Percentiles rank a stretch among this genome's conserved stretches.
Conservation (phyloP, 2,329 filamentous ascomycete species). For the Cladosporium sp. region DNA sequence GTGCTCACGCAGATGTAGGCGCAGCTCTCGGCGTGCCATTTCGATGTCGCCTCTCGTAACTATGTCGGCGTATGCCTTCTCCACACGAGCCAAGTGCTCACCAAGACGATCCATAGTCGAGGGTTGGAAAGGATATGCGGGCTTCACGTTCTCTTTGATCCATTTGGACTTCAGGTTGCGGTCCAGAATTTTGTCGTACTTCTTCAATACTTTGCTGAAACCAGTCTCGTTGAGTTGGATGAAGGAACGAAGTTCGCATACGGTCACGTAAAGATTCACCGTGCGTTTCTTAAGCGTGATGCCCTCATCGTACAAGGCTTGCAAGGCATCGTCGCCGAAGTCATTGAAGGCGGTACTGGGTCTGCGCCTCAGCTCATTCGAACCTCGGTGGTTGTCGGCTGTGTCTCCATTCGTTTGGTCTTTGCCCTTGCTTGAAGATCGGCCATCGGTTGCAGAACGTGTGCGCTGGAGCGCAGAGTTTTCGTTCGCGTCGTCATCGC, state of each 20-base stretch:
- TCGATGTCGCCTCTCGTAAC: slow-evolving; percentile 78
- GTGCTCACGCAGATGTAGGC: slow-evolving; percentile 89
- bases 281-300: slow-evolving; percentile 93
- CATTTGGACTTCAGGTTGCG: slow-evolving; percentile 76
- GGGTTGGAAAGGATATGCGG: slow-evolving; percentile 77
- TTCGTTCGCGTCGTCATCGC: slow-evolving; percentile 64
- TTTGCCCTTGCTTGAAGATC: slow-evolving; percentile 20
- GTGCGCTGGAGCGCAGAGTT: slow-evolving; percentile 43
- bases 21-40: slow-evolving; percentile 78
- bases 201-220: slow-evolving; percentile 94
- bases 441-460: slow-evolving; percentile 25
- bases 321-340: slow-evolving; percentile 73
- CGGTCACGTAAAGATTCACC: slow-evolving; percentile 81
- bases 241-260: slow-evolving; percentile 95
- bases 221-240: slow-evolving; percentile 95
- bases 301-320: slow-evolving; percentile 66
- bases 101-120: slow-evolving; percentile 71
- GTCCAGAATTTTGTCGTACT: slow-evolving; percentile 95
- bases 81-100: slow-evolving; percentile 71
- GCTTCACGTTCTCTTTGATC: slow-evolving; percentile 70
- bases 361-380: slow-evolving; percentile 56
- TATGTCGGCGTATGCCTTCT: slow-evolving; percentile 75
- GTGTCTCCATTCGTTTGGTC: slow-evolving; percentile 25
- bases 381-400: slow-evolving; percentile 18
- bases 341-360: slow-evolving; percentile 71